Conservation (phyloP, 192 early-diverging fungal genomes). For the Entomortierella parvispora region DNA sequence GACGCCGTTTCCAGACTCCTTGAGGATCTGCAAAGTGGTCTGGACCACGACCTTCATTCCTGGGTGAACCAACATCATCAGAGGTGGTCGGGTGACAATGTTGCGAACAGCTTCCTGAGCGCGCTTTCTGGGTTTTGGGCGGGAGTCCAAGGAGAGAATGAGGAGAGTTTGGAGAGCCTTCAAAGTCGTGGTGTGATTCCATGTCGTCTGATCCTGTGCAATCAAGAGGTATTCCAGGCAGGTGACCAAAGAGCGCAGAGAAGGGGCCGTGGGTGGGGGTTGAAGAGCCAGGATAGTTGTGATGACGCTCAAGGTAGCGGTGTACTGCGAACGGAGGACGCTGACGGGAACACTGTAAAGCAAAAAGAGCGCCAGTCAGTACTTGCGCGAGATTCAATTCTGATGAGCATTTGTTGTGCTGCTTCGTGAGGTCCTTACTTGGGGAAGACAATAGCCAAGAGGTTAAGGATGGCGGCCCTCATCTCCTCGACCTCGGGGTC, state of each 20-base stretch:
- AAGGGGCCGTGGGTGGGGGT: slow-evolving; percentile 75
- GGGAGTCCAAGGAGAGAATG: slow-evolving; percentile 78
- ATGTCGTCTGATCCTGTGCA: slow-evolving; percentile 79
- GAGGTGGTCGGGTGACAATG: slow-evolving; percentile 77
- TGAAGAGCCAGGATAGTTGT: slow-evolving; percentile 71
- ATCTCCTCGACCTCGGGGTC: slow-evolving; percentile 53
- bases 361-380: background rate
- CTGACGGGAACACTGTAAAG: slow-evolving; percentile 59
- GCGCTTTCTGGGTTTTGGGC: slow-evolving; percentile 85
- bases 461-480: slow-evolving; percentile 75
- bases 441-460: slow-evolving; percentile 82
- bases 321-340: slow-evolving; percentile 71
- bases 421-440: slow-evolving; percentile 66
- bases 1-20: slow-evolving; percentile 50
- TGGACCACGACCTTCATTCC: slow-evolving; percentile 49
- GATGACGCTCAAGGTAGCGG: slow-evolving; percentile 69
- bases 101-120: slow-evolving; percentile 85
- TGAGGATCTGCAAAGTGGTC: slow-evolving; percentile 45
- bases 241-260: slow-evolving; percentile 76
- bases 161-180: slow-evolving; percentile 80
- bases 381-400: too few species aligned
- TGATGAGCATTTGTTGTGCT: too few species aligned
- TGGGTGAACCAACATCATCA: slow-evolving; percentile 40
- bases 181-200: slow-evolving; percentile 75
- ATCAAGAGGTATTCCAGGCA: slow-evolving; percentile 84